Base-by-base conservation (phyloP, 768 basidiomycete species). In the Candolleomyces aberdarensis region DNA sequence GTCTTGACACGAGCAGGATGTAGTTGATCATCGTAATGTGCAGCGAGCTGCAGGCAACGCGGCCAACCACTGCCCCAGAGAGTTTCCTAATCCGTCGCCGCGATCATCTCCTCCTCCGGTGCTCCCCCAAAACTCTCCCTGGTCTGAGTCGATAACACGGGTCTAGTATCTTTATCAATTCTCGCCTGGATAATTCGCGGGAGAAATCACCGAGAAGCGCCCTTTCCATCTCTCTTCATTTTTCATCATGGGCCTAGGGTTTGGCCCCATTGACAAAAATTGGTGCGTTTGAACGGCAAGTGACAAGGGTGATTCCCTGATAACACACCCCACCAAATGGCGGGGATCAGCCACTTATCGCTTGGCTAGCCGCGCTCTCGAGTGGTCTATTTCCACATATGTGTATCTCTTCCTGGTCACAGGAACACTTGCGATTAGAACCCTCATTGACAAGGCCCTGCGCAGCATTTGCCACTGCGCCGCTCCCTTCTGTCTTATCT, bases 1-100 rank as follows among this genome's bases (percentile, higher is more conserved):
- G 97, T 63, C 97, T 87, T 55, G 96, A 98, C 63, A 99, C 94
- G 57, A 99, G 90, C 56, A 99, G 86, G 71, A 99, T 91, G 83
- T 98, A 98, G 83, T 92, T 95, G 82, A 98, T 92, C 90, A 94
- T 92, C 51, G 59, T 56, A 31, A 26, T 26, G 26, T 29, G 36
- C 40, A 56, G 54, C 41, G n/a, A 56, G 36, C 32, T 4, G 49
- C 49, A 51, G 20, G 40, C 32, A 31, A 47, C 63, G 65, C 67
- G 64, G 67, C 65, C 63, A 66, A n/a, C 68, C 57, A 48, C 57
- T n/a, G n/a, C 48, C 26, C n/a, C 11, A 43, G 19, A 1, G 44
- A n/a, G n/a, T 26, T 56, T 14, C 54, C 54, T 41, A 41, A 56
- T 56, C 54, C 40, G 54, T 31, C 31, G 14, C 40, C 15, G 32